phyloP scores from a whole-genome alignment of 305 asterid genomes.

The Fraxinus xanthoxyloides region DNA sequence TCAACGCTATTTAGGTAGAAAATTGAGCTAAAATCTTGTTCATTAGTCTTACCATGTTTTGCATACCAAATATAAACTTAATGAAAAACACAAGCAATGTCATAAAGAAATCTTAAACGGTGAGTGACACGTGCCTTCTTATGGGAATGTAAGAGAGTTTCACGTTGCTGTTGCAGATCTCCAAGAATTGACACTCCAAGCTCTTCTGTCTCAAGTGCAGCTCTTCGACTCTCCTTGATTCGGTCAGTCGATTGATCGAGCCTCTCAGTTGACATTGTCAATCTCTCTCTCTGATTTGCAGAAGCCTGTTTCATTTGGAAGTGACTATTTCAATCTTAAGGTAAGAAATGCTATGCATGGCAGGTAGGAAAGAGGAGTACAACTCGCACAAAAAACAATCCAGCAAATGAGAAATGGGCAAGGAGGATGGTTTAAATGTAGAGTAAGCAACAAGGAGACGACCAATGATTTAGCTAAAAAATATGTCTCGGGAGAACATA shows the following conservation, averaged over 20 bases:
- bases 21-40: background rate
- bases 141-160: conserved; percentile 82
- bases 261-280: conserved; percentile 80
- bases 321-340: background rate
- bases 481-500: background rate
- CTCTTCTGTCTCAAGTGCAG: conserved; percentile 87
- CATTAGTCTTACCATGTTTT: background rate
- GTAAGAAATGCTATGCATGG: background rate
- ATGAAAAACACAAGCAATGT: background rate
- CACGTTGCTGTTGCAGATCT: conserved; percentile 87
- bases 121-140: conserved; percentile 44
- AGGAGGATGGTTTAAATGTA: background rate
- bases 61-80: background rate
- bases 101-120: background rate
- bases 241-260: conserved; percentile 73
- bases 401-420: background rate
- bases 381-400: background rate
- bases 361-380: background rate
- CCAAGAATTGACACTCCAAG: conserved; percentile 83
- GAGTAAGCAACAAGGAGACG: background rate
- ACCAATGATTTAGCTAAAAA: conserved; percentile 1
- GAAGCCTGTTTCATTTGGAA: conserved; percentile 49
- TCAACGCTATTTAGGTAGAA: background rate
- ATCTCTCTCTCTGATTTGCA: conserved; percentile 75
- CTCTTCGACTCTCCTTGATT: conserved; percentile 69